phyloP scores from a whole-genome alignment of 1,284 basidiomycete species.

The Ceratobasidium sp. region DNA sequence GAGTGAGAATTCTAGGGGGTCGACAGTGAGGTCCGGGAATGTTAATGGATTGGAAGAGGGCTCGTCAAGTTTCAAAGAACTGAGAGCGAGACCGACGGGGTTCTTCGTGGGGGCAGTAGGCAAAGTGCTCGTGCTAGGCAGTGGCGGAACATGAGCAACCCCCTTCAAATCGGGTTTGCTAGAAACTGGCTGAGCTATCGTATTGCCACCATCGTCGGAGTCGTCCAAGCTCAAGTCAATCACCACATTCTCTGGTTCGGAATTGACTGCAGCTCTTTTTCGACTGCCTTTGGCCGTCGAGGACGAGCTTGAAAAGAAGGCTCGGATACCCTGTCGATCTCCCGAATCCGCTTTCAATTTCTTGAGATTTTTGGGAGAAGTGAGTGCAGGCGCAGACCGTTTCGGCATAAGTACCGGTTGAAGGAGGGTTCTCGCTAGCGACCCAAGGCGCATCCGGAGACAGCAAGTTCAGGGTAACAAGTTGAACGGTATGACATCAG shows the following conservation, averaged over 20 bases:
- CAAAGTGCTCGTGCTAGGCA: not conserved
- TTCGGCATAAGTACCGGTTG: conserved; percentile 24
- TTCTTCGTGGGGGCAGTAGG: not conserved
- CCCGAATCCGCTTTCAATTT: conserved; percentile 7
- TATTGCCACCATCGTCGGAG: not conserved
- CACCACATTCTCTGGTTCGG: not conserved
- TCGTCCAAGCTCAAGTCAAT: conserved; percentile 25
- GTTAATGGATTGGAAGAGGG: not conserved
- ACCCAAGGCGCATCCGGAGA: conserved; percentile 55
- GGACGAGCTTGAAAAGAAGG: conserved; percentile 3
- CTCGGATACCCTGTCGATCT: conserved; percentile 6
- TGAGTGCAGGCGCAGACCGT: not conserved
- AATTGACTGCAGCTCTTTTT: not conserved
- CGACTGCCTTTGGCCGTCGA: not conserved
- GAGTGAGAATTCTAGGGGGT: conserved; percentile 59
- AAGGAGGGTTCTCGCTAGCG: conserved; percentile 66
- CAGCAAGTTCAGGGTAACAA: too few relatives aligned
- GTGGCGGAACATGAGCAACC: too few relatives aligned
- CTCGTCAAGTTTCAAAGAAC: not conserved
- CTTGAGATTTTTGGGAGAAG: not conserved
- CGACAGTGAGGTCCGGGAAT: conserved; percentile 57
- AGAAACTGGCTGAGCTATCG: not conserved
- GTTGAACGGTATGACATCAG: not conserved
- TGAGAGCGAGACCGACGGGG: not conserved
- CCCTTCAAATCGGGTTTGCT: too few relatives aligned